Evolutionary conservation across 139 green algal species (phyloP).

Genomic region (Nannochloris sp.): DNA sequence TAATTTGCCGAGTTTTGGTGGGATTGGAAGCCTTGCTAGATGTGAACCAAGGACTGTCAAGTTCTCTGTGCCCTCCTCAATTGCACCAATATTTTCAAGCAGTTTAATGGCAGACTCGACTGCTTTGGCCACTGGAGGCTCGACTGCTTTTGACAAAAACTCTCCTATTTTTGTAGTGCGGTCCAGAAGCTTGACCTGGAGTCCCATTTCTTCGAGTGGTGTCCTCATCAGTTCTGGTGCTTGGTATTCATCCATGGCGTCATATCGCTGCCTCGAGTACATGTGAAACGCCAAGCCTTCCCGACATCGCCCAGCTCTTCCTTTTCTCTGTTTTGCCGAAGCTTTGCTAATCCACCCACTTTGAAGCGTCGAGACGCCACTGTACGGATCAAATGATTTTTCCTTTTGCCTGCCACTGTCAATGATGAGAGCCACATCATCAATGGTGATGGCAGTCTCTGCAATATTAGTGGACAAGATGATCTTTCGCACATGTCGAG

Average conservation of each 20-base stretch:
- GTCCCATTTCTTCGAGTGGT: constrained; percentile 53
- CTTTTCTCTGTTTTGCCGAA: constrained; percentile 58
- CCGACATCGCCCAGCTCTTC: constrained; percentile 66
- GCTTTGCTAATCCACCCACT: constrained; percentile 43
- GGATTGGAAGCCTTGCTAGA: constrained; percentile 70
- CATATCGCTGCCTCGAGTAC: constrained; percentile 52
- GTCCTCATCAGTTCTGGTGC: constrained; percentile 48
- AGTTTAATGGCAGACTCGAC: constrained; percentile 37
- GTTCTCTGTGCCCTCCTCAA: constrained; percentile 25
- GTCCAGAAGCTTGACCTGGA: constrained; percentile 61
- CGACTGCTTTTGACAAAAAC: constrained; percentile 52
- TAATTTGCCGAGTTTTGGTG: constrained; percentile 72
- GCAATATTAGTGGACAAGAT: constrained; percentile 81
- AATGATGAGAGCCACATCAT: constrained; percentile 76
- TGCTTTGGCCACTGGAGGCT: constrained; percentile 41
- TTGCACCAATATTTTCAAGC: constrained; percentile 48
- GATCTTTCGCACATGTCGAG: constrained; percentile 58
- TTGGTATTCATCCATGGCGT: constrained; percentile 39
- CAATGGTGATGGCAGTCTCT: constrained; percentile 75
- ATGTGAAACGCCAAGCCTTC: constrained; percentile 73
- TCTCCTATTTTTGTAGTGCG: constrained; percentile 15
- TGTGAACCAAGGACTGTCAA: constrained; percentile 73
- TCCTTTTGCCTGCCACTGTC: constrained; percentile 69
- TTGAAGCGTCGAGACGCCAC: constrained; percentile 60
- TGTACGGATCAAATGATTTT: constrained; percentile 78